A percentile compares a stretch with the other conserved stretches of the same genome.
phyloP scores from a whole-genome alignment of 75 land plant genomes.

The Selaginella moellendorffii region DNA sequence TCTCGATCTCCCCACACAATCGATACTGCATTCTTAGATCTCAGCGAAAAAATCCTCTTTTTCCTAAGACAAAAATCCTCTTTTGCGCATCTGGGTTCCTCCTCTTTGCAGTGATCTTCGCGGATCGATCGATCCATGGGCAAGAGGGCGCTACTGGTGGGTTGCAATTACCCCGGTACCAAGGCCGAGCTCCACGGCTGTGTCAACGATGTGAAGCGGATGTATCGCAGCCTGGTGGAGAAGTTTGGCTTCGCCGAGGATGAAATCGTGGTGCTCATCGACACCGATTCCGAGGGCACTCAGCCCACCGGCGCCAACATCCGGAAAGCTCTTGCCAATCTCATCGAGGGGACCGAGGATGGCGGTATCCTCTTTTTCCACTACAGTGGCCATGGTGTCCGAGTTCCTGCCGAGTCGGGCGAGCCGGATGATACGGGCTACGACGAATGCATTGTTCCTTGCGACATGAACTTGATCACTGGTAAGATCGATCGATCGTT shows the following conservation, averaged over 20 bases:
- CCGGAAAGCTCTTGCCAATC: conserved; percentile 21
- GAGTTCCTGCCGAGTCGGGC: conserved; percentile 73
- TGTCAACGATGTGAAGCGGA: conserved; percentile 65
- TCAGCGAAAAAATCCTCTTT: no score
- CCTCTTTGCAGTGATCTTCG: no score
- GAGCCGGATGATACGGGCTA: conserved; percentile 75
- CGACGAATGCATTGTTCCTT: conserved; percentile 81
- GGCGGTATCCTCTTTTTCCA: conserved; percentile 75
- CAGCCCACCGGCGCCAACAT: conserved; percentile 75
- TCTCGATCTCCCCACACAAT: no score
- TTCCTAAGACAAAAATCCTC: no score
- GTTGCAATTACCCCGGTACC: conserved; percentile 69
- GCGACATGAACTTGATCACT: conserved; percentile 72
- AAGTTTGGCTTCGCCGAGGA: conserved; percentile 54
- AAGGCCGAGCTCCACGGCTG: conserved; percentile 77
- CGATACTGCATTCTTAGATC: no score
- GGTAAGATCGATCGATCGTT: no score
- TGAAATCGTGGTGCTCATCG: conserved; percentile 57
- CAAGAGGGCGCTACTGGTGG: conserved; percentile 68
- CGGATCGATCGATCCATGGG: conserved; percentile 23
- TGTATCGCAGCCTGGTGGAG: conserved; percentile 38
- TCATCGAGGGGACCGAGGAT: conserved; percentile 27
- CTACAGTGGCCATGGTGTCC: conserved; percentile 74
- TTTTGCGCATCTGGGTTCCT: no score
- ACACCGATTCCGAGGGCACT: conserved; percentile 39